Base-by-base conservation (phyloP, 1,284 basidiomycete species). In the Austroboletus niveus region DNA sequence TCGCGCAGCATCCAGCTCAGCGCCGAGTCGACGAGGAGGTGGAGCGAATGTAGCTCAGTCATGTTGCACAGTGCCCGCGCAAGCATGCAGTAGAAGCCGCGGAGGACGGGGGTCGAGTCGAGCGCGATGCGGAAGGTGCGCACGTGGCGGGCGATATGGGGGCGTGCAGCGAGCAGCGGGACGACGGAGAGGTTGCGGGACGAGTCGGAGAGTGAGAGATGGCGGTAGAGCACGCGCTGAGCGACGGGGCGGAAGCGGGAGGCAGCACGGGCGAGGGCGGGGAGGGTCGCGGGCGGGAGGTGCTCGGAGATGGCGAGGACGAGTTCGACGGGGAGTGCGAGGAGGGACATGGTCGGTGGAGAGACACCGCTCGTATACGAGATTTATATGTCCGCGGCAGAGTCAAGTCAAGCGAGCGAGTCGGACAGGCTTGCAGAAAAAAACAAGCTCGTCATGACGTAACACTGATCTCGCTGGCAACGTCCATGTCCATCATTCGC, bases 221-320 rank as follows among this genome's bases (percentile, higher is more conserved):
- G 66, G 49, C 81, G 75, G 68, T 85, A 89, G 64, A 89, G 81
- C 42, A 75, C 64, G 52, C 80, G 79, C 51, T 79, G 80, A 1
- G 82, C 82, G 57, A 79, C 65, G 47, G 69, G 69, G 57, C 71
- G 69, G 59, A 85, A 60, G 34, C 62, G 54, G 8, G 74, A 62
- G 56, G 58, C 72, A n/a, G 78, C 72, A 22, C 61, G 69, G 4
- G 84, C 74, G 56, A 85, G 69, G 15, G 74, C 62, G 42, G 70
- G 62, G 52, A 85, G 77, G 60, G 78, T 72, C 4, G 46, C 9
- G 9, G 53, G 29, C n/a, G 62, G 49, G 48, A 81, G 70, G 49
- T 65, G 60, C 30, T 63, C 55, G 53, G 71, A 73, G 60, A 85
- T 62, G 60, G 63, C 58, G 67, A 81, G 75, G 55, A 83, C 56